Evolutionary conservation across 768 basidiomycete species (phyloP), one percentile per base, ranked within the genome.

Genomic region (Floccularia luteovirens): DNA sequence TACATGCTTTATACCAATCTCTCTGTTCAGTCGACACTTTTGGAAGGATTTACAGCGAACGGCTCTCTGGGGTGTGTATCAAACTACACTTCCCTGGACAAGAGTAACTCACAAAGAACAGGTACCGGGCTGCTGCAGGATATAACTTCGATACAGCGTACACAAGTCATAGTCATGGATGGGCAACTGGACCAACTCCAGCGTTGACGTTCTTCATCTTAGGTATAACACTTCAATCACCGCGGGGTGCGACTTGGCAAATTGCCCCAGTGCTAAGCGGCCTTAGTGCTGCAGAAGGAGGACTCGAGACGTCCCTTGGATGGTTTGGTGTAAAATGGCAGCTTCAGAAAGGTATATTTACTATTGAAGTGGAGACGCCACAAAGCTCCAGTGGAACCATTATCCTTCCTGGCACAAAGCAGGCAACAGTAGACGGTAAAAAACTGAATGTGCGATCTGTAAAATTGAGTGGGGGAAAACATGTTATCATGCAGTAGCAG

Each of bases 1-100:
- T 74, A 71, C 46, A 72, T 72, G 67, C 54, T 74, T 14, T 67
- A 68, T 41, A 61, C 61, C 38, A 67, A 69, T 36, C 55, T 69
- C 21, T 57, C 66, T 30, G 60, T 62, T 7, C 53, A 59, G 30
- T 59, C 58, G 3, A 69, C 67, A 3, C 54, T 73, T 1, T 54
- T 73, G 13, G 71, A 73, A 46, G 71, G 71, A 2, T 70, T 64
- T 46, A 69, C 69, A 2, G 57, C 61, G 2, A 71, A 72, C 43
- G 70, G 70, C 2, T 71, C 70, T 3, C 55, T 72, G 5, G 57
- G 59, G 69, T 71, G 41, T 11, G n/a, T n/a, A 13, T 34, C 17
- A 20, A 17, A 27, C 22, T 12, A 19, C 13, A 23, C 13, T 41
- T 10, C 19, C 14, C 39, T 20, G 24, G 25, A 23, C 12, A 23